These are phyloP conservation scores for Samsoniella hepiali DNA, from an alignment of 2,329 filamentous ascomycete genomes.

Conservation along the genomic window DNA sequence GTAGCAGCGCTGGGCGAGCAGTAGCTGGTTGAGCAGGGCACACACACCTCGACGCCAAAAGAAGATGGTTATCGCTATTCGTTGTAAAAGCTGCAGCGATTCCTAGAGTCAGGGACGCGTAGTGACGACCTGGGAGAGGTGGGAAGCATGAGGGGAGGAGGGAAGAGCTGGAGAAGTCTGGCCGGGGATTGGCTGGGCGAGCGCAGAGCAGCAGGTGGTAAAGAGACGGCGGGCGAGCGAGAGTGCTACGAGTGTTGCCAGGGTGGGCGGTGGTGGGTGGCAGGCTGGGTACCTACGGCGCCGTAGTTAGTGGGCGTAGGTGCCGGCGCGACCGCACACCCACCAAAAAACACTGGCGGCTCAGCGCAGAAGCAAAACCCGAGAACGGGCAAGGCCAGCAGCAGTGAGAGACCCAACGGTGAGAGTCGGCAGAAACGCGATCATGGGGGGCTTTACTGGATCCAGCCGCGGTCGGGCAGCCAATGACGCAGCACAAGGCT, in stretches of 20 bases:
- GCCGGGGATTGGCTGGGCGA: slow-evolving; percentile 11
- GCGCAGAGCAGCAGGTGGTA: slow-evolving; percentile 11
- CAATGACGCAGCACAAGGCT: slow-evolving; percentile 19
- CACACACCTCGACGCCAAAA: slow-evolving; percentile 15
- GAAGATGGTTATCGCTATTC: not conserved
- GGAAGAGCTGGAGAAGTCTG: slow-evolving; percentile 17
- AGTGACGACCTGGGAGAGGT: slow-evolving; percentile 3
- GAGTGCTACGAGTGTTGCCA: not conserved
- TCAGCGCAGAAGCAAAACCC: slow-evolving; percentile 13
- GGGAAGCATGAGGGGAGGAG: slow-evolving; percentile 18
- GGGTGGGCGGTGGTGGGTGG: not conserved
- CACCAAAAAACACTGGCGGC: not conserved
- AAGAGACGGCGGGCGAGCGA: not conserved
- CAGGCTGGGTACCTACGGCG: not conserved
- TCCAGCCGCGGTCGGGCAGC: slow-evolving; percentile 14
- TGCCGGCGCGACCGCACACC: not conserved
- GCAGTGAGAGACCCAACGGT: too few species aligned
- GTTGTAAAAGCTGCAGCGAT: not conserved
- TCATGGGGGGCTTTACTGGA: slow-evolving; percentile 16
- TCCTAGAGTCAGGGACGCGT: slow-evolving; percentile 5
- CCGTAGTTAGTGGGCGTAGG: not conserved
- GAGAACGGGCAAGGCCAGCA: slow-evolving; percentile 10
- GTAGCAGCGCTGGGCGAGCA: slow-evolving; percentile 12
- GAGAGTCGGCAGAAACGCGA: slow-evolving; percentile 17
- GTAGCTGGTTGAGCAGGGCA: not conserved